Evolutionary conservation across 2,329 filamentous ascomycete species (phyloP).

Genomic region (Phialophora tarda): DNA sequence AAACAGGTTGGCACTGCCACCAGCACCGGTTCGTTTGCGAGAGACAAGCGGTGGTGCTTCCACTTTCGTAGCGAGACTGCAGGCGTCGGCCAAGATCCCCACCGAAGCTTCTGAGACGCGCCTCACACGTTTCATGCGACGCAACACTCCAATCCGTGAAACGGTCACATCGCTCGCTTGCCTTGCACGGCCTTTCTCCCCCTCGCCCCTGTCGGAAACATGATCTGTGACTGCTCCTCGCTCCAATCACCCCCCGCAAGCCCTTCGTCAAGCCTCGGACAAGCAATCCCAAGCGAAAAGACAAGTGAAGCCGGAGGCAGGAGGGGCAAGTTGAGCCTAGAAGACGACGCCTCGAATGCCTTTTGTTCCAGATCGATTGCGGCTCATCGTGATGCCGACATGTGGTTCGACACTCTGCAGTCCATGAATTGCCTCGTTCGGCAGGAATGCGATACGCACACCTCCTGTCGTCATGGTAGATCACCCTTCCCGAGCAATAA

Average conservation of each 20-base stretch:
- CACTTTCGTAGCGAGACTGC: background rate
- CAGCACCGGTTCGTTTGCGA: background rate
- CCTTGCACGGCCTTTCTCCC: background rate
- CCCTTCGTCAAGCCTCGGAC: conserved; percentile 2
- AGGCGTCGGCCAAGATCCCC: background rate
- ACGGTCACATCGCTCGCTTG: conserved; percentile 8
- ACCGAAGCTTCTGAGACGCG: conserved; percentile 14
- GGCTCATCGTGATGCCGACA: conserved; percentile 1
- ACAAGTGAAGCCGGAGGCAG: background rate
- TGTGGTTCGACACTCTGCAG: conserved; percentile 13
- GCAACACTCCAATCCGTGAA: conserved; percentile 12
- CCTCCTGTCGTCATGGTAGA: background rate
- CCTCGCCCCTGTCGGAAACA: conserved; percentile 1
- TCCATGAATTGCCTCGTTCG: background rate
- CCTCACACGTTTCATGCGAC: conserved; percentile 16
- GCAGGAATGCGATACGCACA: background rate
- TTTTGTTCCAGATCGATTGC: conserved; percentile 23
- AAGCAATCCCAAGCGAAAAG: conserved; percentile 13
- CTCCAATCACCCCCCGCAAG: conserved; percentile 7
- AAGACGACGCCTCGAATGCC: background rate
- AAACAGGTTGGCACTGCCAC: background rate
- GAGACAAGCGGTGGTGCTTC: background rate
- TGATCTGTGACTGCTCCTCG: conserved; percentile 7
- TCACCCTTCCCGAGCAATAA: background rate
- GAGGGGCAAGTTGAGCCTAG: conserved; percentile 18